Evolutionary conservation across 2,329 filamentous ascomycete species (phyloP).

Genomic region (Fusarium incarnatum): DNA sequence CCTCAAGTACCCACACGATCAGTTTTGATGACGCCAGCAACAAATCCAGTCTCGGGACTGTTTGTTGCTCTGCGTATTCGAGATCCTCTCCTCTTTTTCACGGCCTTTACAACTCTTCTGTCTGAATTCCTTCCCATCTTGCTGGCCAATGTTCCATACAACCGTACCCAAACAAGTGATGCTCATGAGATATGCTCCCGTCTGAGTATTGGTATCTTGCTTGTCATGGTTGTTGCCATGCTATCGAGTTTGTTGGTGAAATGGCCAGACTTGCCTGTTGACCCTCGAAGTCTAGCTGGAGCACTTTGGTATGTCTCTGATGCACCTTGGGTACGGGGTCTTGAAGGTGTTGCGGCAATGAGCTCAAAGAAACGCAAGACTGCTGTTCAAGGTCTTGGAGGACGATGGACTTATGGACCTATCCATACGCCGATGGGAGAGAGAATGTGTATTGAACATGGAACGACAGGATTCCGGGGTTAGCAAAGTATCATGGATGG

Average conservation of each 20-base stretch:
- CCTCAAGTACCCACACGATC: conserved; percentile 51
- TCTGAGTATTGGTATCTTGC: conserved; percentile 54
- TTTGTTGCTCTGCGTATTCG: conserved; percentile 38
- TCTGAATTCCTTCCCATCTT: conserved; percentile 62
- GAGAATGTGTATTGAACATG: conserved; percentile 37
- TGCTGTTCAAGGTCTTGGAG: conserved; percentile 27
- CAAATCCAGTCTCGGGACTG: conserved; percentile 60
- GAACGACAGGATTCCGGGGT: conserved; percentile 18
- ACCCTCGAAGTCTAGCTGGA: conserved; percentile 59
- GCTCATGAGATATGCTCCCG: conserved; percentile 57
- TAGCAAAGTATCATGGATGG: no score
- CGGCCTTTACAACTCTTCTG: conserved; percentile 57
- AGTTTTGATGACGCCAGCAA: conserved; percentile 56
- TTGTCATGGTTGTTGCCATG: conserved; percentile 56
- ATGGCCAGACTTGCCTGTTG: conserved; percentile 59
- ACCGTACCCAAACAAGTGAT: conserved; percentile 52
- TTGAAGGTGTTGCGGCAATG: conserved; percentile 37
- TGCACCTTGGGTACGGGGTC: conserved; percentile 29
- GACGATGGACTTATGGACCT: conserved; percentile 36
- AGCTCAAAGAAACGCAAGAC: conserved; percentile 20
- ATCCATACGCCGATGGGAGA: conserved; percentile 30
- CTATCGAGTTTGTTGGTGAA: conserved; percentile 53
- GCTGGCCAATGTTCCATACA: conserved; percentile 62
- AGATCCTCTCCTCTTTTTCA: conserved; percentile 55
- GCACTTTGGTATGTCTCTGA: conserved; percentile 56